Conservation (phyloP, 805 yeast genomes). For the Sugiyamaella smithiae region DNA sequence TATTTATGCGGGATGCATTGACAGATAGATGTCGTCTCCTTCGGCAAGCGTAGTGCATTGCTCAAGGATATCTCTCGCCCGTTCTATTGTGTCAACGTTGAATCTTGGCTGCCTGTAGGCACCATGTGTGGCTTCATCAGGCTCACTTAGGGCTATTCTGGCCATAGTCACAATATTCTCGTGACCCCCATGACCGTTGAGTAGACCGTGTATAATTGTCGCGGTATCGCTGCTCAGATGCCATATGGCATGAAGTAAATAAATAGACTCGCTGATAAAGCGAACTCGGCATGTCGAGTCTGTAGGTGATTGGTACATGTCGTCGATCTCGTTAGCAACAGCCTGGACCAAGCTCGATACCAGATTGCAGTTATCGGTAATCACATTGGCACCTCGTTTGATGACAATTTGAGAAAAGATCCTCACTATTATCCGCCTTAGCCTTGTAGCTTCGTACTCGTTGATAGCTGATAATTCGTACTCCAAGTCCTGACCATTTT, state of each 20-base stretch:
- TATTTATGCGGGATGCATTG: conserved; percentile 41
- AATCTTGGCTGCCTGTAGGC: conserved; percentile 48
- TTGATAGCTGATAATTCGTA: conserved; percentile 7
- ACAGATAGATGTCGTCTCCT: conserved; percentile 67
- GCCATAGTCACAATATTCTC: conserved; percentile 29
- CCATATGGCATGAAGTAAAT: conserved; percentile 21
- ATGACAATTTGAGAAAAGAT: conserved; percentile 6
- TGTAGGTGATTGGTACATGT: conserved; percentile 5
- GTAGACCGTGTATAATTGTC: conserved; percentile 5
- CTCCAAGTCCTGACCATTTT: conserved; percentile 9
- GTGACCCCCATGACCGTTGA: conserved; percentile 18
- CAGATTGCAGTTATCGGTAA: conserved; percentile 2
- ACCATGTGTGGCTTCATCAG: conserved; percentile 57
- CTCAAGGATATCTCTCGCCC: conserved; percentile 69
- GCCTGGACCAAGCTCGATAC: conserved; percentile 12
- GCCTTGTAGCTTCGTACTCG: background rate
- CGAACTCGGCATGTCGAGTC: conserved; percentile 3
- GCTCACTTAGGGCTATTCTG: conserved; percentile 27
- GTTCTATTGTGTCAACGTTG: conserved; percentile 59
- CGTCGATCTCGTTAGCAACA: conserved; percentile 15
- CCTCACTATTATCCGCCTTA: conserved; percentile 7
- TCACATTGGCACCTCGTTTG: conserved; percentile 7
- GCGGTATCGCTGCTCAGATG: conserved; percentile 12
- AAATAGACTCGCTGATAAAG: conserved; percentile 17
- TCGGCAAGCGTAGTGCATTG: conserved; percentile 70